Base-by-base conservation (phyloP, 176 grass and related monocot species). In the Triticum urartu region DNA sequence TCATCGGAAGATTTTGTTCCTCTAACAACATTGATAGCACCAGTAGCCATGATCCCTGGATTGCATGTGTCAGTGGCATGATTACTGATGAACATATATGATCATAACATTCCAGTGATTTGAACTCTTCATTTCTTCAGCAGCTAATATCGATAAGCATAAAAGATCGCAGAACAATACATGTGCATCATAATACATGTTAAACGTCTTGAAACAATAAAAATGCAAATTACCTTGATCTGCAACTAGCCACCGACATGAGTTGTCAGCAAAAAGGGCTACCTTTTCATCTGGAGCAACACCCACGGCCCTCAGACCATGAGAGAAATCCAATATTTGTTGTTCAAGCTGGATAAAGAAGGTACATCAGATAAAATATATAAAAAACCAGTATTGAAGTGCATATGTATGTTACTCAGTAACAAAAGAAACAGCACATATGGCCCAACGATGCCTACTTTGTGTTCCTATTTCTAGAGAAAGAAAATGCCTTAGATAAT, bases 251-350 rank as follows among this genome's bases (percentile, higher is more conserved):
- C 96, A 98, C 5, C 93, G 91, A 47, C 89, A 94, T 4, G 96
- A 98, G 80, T 98, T 98, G 63, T 98, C 93, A 75, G 96, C 90
- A 92, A 98, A 98, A 72, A 98, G 91, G 13, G 96, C 90, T 38
- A 98, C 4, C 71, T 91, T 98, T 86, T 98, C 96, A 85, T 95
- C 90, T 73, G 93, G 90, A 79, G 82, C 68, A 75, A 93, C 84
- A 39, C 93, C 96, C 60, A 90, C 45, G 26, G 75, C 83, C 60
- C 96, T 98, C 79, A 98, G 79, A 87, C 93, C 96, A 89, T 98
- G 91, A 84, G 90, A 92, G 70, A 94, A 98, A 50, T 95, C 87
- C 88, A 98, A 76, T 79, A 98, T 95, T 92, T 94, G 86, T 89
- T 94, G 89, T 81, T 94, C 93, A 32, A 98, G 84, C 96, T 98